Base-by-base conservation (phyloP, 176 grass and related monocot genomes). In the Tillandsia leiboldiana region DNA sequence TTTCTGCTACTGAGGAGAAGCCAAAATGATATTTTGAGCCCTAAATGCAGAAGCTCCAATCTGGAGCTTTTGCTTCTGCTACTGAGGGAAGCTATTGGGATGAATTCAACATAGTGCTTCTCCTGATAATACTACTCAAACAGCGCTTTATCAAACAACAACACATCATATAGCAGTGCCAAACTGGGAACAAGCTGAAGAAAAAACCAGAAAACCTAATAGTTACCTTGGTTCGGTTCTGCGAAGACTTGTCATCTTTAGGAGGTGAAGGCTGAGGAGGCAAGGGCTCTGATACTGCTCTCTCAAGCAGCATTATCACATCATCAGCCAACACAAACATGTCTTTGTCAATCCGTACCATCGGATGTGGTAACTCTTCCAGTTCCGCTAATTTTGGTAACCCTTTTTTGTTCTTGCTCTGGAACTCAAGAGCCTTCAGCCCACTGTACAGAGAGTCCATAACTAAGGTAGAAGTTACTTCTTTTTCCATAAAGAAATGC, bases 381-480 rank as follows among this genome's bases (percentile, higher is more conserved):
- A 73, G 51, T 69, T 87, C 90, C 51, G 51, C 72, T 72, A 92
- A 26, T 79, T 84, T 86, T 75, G 78, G 51, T 65, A 53, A 64
- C 47, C 80, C 86, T 51, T 85, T 84, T 27, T 83, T 80, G 68
- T 77, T 83, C 72, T 80, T 86, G 78, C 86, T 90, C 75, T 94
- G 83, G 67, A 81, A 84, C 61, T 95, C 83, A 47, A 95, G 79
- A 71, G 83, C 84, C 67, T 87, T 95, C 18, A 90, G 72, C 52
- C 87, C 91, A 0, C 83, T 90, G 78, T 87, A 80, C 26, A 95
- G 81, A 51, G 91, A 84, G 67, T 95, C 91, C 74, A 90, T 95
- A 27, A 95, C 87, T 78, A 95, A 86, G 58, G 91, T 95, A 63
- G 91, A 95, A 20, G 91, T 90, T 69, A 95, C 91, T 77, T 95